Percentiles rank a stretch among this genome's conserved stretches.
Evolutionary conservation across 164 flowering plant genomes (phyloP).

Genomic region (Vitis rotundifolia): DNA sequence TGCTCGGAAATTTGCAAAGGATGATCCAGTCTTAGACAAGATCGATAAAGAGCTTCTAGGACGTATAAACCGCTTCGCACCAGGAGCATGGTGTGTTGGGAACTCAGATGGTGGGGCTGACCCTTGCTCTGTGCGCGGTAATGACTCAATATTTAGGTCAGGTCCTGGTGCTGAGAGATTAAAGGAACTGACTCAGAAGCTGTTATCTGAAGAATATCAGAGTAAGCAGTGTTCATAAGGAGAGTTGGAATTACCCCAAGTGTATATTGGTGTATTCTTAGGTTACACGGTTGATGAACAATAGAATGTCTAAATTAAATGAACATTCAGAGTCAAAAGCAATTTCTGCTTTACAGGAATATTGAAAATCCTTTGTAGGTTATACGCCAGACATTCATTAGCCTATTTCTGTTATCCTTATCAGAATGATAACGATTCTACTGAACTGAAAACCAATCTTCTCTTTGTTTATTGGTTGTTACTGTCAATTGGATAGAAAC

Average conservation of each 20-base stretch:
- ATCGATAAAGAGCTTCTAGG: conserved; percentile 81
- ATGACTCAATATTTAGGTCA: conserved; percentile 67
- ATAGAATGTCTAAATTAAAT: no score
- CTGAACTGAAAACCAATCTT: no score
- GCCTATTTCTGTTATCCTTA: no score
- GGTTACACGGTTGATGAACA: conserved; percentile 10
- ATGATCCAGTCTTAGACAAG: conserved; percentile 84
- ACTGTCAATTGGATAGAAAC: no score
- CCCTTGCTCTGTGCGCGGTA: conserved; percentile 70
- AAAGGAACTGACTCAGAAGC: conserved; percentile 41
- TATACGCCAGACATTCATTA: no score
- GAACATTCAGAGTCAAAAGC: no score
- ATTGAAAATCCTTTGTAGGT: no score
- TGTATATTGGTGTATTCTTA: conserved; percentile 29
- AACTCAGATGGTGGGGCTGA: conserved; percentile 55
- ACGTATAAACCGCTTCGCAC: conserved; percentile 56
- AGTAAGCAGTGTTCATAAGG: conserved; percentile 49
- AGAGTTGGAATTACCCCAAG: conserved; percentile 1
- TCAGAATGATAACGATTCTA: no score
- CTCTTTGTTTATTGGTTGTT: no score
- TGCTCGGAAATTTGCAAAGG: conserved; percentile 83
- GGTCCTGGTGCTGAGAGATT: conserved; percentile 79
- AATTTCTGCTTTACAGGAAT: no score
- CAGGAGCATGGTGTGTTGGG: conserved; percentile 91
- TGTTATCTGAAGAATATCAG: conserved; percentile 51